Evolutionary conservation across 148 eudicot species (phyloP), one percentile per base, ranked within the genome.

Genomic region (Polygonum maritimum): DNA sequence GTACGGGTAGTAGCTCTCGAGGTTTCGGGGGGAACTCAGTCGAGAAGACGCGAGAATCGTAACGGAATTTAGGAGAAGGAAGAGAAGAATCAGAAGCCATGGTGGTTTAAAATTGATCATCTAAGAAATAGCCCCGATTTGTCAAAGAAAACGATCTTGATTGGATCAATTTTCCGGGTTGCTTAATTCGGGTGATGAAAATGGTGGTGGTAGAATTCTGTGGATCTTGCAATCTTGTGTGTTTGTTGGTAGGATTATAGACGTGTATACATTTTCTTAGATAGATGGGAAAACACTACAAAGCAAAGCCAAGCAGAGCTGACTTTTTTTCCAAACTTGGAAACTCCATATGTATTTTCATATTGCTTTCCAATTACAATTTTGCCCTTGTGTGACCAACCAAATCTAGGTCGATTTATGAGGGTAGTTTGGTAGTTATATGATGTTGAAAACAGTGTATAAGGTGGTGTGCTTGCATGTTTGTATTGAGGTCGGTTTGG

Each of bases 381-480:
- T 67, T 31, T 36, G 19, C 35, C 71, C 44, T 67, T 67, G 22
- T 2, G 69, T 22, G 11, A 12, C 38, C 5, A 26, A 12, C 38
- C 5, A 12, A 60, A 11, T 0, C 12, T 13, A 9, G 10, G 15
- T 31, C 31, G n/a, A 31, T 35, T 33, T 65, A 35, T 67, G 2
- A 36, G 19, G 41, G 21, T 36, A 36, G 7, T 35, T 67, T 36
- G 14, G 44, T 36, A 67, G 38, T 15, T 67, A n/a, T 33, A n/a
- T 11, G 12, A 58, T 21, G 31, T 31, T 62, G 69, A 10, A 31
- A 31, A 58, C 12, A 57, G 6, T 6, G 11, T 7, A 9, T 21
- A 58, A 62, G 69, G 69, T 62, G 69, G 38, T 62, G 69, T 62
- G 69, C 69, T 3, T 62, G 38, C 69, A 62, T 62, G 69, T 62